Evolutionary conservation across 108 stramenopile genomes (phyloP), one percentile per base, ranked within the genome.

Genomic region (Parmales sp.): DNA sequence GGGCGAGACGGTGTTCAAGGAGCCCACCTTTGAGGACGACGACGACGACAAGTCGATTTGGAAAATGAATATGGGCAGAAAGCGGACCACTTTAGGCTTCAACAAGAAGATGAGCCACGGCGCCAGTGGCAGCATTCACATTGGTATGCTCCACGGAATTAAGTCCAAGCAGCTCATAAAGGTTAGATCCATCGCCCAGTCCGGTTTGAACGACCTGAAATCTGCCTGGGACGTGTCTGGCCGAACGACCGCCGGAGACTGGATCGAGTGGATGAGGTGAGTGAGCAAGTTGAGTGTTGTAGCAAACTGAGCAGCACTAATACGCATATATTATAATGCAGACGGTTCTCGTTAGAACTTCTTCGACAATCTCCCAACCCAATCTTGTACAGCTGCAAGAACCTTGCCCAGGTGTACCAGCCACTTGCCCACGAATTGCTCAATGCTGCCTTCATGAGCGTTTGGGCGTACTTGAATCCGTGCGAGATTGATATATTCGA

Each of bases 201-300:
- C 13, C 5, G 54, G 29, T 28, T 16, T 60, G 68, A 37, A 48
- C 0, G 72, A 89, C 50, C 80, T 99, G 45, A 77, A 88, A 46
- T 75, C 81, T 64, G 80, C 93, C 23, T 97, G 98, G 96, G 91
- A 96, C 69, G 93, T 93, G 28, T 80, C 86, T 0, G 88, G 95
- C 71, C 77, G 88, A 44, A 73, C 81, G 11, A 91, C 98, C 2
- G 70, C 86, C 41, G 94, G 95, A 37, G 98, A 99, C 72, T 99
- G 96, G 95, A 82, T 83, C 51, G 95, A 96, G 69, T 99, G 98
- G 98, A 91, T 97, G 79, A 76, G 95, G 1, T 69, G 93, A 0
- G 80, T 99, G 39, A 19, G 79, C 86, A n/a, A n/a, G n/a, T n/a
- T n/a, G n/a, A n/a, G n/a, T n/a, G n/a, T n/a, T n/a, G n/a, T n/a